These are phyloP conservation scores for Pestalotiopsis sp. DNA, from an alignment of 2,329 filamentous ascomycete species.

Conservation along the genomic window DNA sequence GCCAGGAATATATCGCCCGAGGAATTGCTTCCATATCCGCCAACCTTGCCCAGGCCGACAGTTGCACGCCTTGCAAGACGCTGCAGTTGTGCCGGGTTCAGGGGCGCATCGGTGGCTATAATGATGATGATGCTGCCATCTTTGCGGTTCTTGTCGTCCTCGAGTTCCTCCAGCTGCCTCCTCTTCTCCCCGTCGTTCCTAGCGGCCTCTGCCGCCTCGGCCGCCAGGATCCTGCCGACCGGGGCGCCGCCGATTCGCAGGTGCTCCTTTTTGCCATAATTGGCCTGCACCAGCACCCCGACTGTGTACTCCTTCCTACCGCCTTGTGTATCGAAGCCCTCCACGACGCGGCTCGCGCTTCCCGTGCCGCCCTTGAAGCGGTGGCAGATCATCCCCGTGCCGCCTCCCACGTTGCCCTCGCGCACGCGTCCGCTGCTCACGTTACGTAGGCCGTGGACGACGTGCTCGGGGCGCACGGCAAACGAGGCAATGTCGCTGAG, in stretches of 20 bases:
- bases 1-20: slow-evolving; percentile 71
- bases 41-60: slow-evolving; percentile 61
- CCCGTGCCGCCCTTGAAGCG: slow-evolving; percentile 70
- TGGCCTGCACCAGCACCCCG: slow-evolving; percentile 65
- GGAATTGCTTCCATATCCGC: slow-evolving; percentile 62
- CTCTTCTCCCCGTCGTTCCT: slow-evolving; percentile 27
- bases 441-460: slow-evolving; percentile 54
- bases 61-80: slow-evolving; percentile 63
- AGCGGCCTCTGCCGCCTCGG: slow-evolving; percentile 37
- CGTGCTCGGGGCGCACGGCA: slow-evolving; percentile 54
- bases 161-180: slow-evolving; percentile 28
- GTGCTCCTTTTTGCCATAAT: slow-evolving; percentile 62
- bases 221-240: slow-evolving; percentile 58
- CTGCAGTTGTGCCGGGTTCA: slow-evolving; percentile 59
- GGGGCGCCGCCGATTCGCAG: slow-evolving; percentile 64
- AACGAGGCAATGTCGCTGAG: slow-evolving; percentile 61
- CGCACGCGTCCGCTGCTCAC: slow-evolving; percentile 53
- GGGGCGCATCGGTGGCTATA: slow-evolving; percentile 61
- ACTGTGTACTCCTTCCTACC: slow-evolving; percentile 54
- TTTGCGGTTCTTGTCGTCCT: slow-evolving; percentile 49
- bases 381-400: slow-evolving; percentile 70
- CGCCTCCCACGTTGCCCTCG: slow-evolving; percentile 67
- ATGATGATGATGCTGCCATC: slow-evolving; percentile 66
- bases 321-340: slow-evolving; percentile 40
- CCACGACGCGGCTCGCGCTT: slow-evolving; percentile 59